Evolutionary conservation across 23 red algal species (phyloP).

Genomic region (Rhodosorus marinus): DNA sequence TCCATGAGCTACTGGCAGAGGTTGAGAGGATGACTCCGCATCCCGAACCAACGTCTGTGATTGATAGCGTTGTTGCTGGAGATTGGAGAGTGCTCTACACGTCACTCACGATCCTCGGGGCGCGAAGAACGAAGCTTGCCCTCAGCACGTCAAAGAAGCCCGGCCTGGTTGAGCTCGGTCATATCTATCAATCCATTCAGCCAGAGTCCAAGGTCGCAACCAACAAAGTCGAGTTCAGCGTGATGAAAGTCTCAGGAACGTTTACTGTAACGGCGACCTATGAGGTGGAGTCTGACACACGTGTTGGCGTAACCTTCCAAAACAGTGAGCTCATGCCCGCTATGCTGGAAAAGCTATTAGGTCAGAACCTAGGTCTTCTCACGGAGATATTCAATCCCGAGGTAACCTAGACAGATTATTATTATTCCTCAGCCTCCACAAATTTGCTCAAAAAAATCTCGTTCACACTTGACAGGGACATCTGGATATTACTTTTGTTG

Average conservation of each 20-base stretch:
- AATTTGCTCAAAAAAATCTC: too few relatives aligned
- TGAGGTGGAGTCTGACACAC: neutral
- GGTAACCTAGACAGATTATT: too few relatives aligned
- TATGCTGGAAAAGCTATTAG: slow-evolving; percentile 30
- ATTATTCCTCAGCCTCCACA: too few relatives aligned
- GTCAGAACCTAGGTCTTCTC: slow-evolving; percentile 18
- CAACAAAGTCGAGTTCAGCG: slow-evolving; percentile 32
- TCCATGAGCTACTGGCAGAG: slow-evolving; percentile 1
- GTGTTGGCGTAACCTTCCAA: slow-evolving; percentile 18
- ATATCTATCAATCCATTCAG: slow-evolving; percentile 46
- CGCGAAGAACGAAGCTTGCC: slow-evolving; percentile 15
- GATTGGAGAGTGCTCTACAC: slow-evolving; percentile 59
- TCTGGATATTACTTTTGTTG: slow-evolving; percentile 50
- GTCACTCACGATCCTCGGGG: slow-evolving; percentile 39
- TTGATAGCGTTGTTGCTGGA: slow-evolving; percentile 12
- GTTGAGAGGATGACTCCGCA: slow-evolving; percentile 5
- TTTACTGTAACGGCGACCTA: slow-evolving; percentile 40
- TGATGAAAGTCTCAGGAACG: slow-evolving; percentile 23
- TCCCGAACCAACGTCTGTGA: slow-evolving; percentile 3
- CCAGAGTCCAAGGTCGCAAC: slow-evolving; percentile 7
- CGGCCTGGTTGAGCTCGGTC: slow-evolving; percentile 45
- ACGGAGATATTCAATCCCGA: slow-evolving; percentile 57
- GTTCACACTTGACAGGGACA: too few relatives aligned
- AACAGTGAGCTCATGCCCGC: slow-evolving; percentile 10
- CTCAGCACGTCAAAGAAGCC: slow-evolving; percentile 28